Evolutionary conservation across 1,139 yeast genomes (phyloP).

Genomic region (Arxiozyma slooffiae): DNA sequence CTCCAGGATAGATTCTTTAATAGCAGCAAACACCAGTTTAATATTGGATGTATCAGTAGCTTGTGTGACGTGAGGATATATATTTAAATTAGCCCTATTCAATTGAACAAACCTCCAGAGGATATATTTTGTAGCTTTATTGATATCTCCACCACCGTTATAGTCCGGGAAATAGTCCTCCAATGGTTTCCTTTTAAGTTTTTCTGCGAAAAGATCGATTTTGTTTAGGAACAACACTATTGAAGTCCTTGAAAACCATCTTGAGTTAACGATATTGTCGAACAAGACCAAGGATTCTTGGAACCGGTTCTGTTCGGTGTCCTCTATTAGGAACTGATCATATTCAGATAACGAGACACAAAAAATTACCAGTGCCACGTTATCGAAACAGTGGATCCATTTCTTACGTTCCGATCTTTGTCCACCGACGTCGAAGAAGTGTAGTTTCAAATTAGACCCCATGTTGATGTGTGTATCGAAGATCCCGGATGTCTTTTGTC

Average conservation of each 20-base stretch:
- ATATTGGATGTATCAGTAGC: constrained; percentile 91
- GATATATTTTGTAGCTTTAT: constrained; percentile 89
- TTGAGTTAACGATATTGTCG: constrained; percentile 85
- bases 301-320: constrained; percentile 65
- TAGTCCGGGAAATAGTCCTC: constrained; percentile 83
- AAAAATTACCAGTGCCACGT: constrained; percentile 78
- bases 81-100: constrained; percentile 69
- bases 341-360: constrained; percentile 87
- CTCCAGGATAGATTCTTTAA: constrained; percentile 78
- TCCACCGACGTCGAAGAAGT: constrained; percentile 89
- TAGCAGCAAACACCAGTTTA: constrained; percentile 81
- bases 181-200: constrained; percentile 70
- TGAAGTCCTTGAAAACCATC: constrained; percentile 86
- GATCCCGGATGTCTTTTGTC: constrained; percentile 90
- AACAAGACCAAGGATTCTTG: constrained; percentile 79
- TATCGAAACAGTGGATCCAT: constrained; percentile 94
- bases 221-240: constrained; percentile 79
- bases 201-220: constrained; percentile 82
- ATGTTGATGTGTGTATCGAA: constrained; percentile 72
- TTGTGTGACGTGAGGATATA: constrained; percentile 87
- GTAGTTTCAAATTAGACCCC: constrained; percentile 59
- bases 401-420: constrained; percentile 87
- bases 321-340: constrained; percentile 78
- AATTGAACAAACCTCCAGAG: constrained; percentile 84
- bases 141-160: constrained; percentile 77